These are phyloP conservation scores for Phytophthora sansomeana DNA, from an alignment of 352 stramenopile genomes.

Conservation along the genomic window DNA sequence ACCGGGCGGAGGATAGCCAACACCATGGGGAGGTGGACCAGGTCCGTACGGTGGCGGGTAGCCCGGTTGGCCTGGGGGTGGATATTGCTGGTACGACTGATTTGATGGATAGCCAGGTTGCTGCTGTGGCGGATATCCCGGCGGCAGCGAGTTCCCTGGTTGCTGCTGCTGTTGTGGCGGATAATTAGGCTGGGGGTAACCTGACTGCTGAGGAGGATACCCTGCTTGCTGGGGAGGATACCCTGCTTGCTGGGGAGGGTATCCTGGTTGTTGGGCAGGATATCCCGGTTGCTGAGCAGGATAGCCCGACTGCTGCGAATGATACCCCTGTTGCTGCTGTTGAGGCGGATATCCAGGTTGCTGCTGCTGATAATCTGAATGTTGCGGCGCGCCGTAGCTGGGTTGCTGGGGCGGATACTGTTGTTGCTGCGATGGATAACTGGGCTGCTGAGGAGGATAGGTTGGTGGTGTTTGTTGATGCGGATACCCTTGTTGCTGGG, in stretches of 20 bases:
- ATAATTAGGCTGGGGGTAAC: conserved; percentile 23
- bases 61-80: conserved; percentile 29
- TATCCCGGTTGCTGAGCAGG: conserved; percentile 29
- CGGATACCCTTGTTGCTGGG: conserved; percentile 28
- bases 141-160: not conserved
- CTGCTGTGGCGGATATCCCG: conserved; percentile 7
- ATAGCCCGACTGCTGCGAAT: conserved; percentile 38
- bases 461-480: not conserved
- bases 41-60: conserved; percentile 45
- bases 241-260: conserved; percentile 28
- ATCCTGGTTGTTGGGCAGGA: conserved; percentile 20
- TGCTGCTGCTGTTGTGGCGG: conserved; percentile 20
- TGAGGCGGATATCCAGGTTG: conserved; percentile 38
- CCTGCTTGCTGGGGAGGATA: conserved; percentile 30
- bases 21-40: conserved; percentile 35
- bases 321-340: conserved; percentile 37
- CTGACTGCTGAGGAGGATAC: conserved; percentile 28
- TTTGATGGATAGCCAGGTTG: conserved; percentile 1
- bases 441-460: conserved; percentile 24
- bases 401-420: not conserved
- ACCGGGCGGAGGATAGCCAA: conserved; percentile 34
- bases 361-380: conserved; percentile 30
- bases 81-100: conserved; percentile 13
- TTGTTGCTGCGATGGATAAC: conserved; percentile 10
- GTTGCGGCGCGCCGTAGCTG: conserved; percentile 43